Conservation (phyloP, 169 alveolate species). For the Eimeria necatrix region DNA sequence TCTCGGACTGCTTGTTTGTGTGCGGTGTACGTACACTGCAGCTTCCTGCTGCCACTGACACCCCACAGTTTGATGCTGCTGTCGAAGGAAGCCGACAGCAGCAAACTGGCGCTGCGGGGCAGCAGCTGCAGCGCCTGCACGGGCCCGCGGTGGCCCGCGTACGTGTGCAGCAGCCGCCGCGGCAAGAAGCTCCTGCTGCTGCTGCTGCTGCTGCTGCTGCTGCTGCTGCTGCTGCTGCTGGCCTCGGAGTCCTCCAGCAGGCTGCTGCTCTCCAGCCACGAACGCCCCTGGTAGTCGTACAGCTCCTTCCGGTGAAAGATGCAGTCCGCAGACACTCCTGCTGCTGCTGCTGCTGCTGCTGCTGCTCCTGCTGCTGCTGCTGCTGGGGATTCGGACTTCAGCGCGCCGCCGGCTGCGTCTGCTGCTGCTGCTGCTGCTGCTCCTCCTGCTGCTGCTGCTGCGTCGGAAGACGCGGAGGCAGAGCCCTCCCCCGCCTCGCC, state of each 20-base stretch:
- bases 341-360: neutral
- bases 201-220: too few species aligned
- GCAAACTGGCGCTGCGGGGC: conserved; percentile 96
- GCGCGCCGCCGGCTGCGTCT: neutral
- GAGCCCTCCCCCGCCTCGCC: neutral
- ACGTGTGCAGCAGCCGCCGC: conserved; percentile 75
- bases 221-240: too few species aligned
- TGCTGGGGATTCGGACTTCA: neutral
- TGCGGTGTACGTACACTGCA: conserved; percentile 95
- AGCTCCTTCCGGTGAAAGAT: conserved; percentile 78
- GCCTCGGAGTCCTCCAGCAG: too few species aligned
- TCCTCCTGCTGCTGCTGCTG: neutral
- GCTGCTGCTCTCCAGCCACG: conserved; percentile 78
- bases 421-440: neutral
- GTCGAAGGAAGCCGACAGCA: conserved; percentile 95
- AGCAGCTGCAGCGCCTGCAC: conserved; percentile 94
- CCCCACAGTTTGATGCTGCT: conserved; percentile 96
- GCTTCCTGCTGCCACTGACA: conserved; percentile 89
- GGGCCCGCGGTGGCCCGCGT: conserved; percentile 95
- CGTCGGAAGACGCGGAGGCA: neutral
- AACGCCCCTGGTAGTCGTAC: conserved; percentile 83
- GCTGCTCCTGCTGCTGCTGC: neutral
- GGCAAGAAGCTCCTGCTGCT: conserved; percentile 76
- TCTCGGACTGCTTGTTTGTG: conserved; percentile 97
- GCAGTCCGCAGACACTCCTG: neutral